Evolutionary conservation across 768 basidiomycete species (phyloP).

Genomic region (Suillus tomentosus): DNA sequence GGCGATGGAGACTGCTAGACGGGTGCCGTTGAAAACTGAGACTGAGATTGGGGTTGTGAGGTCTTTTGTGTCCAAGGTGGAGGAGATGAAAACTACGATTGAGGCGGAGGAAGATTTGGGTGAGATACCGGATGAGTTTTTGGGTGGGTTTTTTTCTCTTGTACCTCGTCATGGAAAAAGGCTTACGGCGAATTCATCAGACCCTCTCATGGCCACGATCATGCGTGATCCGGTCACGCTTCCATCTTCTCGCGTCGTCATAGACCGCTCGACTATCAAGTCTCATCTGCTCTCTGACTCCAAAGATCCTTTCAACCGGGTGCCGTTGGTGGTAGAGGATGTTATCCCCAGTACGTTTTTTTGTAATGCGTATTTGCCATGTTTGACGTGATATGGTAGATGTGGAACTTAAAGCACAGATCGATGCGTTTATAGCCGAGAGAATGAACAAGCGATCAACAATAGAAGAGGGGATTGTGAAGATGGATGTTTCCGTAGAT

Average conservation of each 20-base stretch:
- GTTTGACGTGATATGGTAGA: conserved; percentile 41
- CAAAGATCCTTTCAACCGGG: conserved; percentile 95
- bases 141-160: conserved; percentile 55
- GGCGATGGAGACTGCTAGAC: conserved; percentile 67
- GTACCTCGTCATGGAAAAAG: not conserved
- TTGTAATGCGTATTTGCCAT: not conserved
- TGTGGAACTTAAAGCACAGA: conserved; percentile 69
- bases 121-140: conserved; percentile 93
- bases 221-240: conserved; percentile 96
- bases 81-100: conserved; percentile 75
- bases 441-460: conserved; percentile 43
- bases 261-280: conserved; percentile 94
- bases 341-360: conserved; percentile 67
- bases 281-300: conserved; percentile 89
- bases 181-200: conserved; percentile 39
- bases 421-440: conserved; percentile 69
- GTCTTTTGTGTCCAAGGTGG: conserved; percentile 78
- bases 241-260: conserved; percentile 74
- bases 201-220: conserved; percentile 86
- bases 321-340: conserved; percentile 77
- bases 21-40: conserved; percentile 69
- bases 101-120: conserved; percentile 91
- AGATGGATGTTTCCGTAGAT: conserved; percentile 34
- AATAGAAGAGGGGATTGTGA: conserved; percentile 29
- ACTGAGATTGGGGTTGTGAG: conserved; percentile 72